Percentiles rank a stretch among this genome's conserved stretches.
Conservation (phyloP, 148 eudicot genomes). For the Dysphania ambrosioides region DNA sequence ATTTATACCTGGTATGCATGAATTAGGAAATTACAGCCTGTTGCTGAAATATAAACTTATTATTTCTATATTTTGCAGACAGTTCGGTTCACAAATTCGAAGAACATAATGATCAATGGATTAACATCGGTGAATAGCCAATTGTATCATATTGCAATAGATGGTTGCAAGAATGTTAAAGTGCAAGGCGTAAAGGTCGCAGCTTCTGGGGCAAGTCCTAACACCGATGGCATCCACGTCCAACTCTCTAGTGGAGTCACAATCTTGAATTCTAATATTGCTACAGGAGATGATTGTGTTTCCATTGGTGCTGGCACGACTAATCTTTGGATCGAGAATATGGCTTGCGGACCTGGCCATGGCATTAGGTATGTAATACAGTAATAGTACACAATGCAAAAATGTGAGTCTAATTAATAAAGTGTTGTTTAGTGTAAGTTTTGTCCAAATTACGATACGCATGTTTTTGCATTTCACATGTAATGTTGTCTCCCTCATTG, state of each 20-base stretch:
- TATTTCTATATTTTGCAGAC: constrained; percentile 19
- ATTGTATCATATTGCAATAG: constrained; percentile 45
- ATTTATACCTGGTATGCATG: too few relatives aligned
- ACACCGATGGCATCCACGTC: constrained; percentile 65
- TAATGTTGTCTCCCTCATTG: too few relatives aligned
- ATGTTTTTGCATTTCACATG: too few relatives aligned
- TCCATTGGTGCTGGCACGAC: constrained; percentile 52
- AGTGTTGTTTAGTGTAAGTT: too few relatives aligned
- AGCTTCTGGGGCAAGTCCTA: constrained; percentile 52
- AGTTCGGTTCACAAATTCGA: constrained; percentile 38
- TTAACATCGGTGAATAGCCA: constrained; percentile 47
- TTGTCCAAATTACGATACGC: too few relatives aligned
- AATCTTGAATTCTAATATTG: constrained; percentile 34
- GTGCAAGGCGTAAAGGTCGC: constrained; percentile 30
- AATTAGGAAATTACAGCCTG: too few relatives aligned
- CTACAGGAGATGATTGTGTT: constrained; percentile 58
- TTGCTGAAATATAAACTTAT: too few relatives aligned
- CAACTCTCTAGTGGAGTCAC: constrained; percentile 32
- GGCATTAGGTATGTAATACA: constrained; percentile 43
- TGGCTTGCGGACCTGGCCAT: constrained; percentile 55
- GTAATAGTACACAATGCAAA: too few relatives aligned
- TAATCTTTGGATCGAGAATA: constrained; percentile 35
- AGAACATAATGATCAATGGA: constrained; percentile 35
- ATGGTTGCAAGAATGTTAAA: constrained; percentile 35
- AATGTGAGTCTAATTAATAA: too few relatives aligned